phyloP scores from a whole-genome alignment of 495 filamentous ascomycete species.

The Aspergillus conjunctus region DNA sequence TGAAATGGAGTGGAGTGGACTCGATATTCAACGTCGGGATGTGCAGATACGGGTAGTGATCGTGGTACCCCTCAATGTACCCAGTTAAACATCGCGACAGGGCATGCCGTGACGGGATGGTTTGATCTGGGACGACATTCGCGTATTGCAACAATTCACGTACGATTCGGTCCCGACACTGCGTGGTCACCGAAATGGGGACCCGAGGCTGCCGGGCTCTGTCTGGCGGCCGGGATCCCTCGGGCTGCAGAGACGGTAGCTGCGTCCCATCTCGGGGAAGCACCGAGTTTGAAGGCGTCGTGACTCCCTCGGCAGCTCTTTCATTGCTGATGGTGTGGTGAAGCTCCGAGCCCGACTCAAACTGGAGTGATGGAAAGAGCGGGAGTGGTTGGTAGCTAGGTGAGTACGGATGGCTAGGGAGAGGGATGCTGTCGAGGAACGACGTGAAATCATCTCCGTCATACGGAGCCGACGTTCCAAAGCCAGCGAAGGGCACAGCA shows the following conservation, averaged over 20 bases:
- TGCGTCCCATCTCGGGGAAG: constrained; percentile 44
- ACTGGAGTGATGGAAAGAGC: constrained; percentile 39
- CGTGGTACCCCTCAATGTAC: constrained; percentile 67
- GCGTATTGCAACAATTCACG: constrained; percentile 29
- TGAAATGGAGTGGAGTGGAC: constrained; percentile 56
- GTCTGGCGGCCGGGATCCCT: constrained; percentile 34
- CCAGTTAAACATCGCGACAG: constrained; percentile 66
- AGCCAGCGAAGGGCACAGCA: constrained; percentile 32
- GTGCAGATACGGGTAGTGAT: constrained; percentile 70
- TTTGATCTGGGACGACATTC: constrained; percentile 42
- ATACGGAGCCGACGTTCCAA: constrained; percentile 26
- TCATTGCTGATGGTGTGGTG: constrained; percentile 29
- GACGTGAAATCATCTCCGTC: constrained; percentile 45
- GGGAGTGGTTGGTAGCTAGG: constrained; percentile 45
- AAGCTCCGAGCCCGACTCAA: constrained; percentile 36
- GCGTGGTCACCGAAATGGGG: constrained; percentile 39
- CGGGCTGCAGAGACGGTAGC: constrained; percentile 42
- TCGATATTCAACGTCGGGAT: constrained; percentile 61
- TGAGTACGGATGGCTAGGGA: constrained; percentile 45
- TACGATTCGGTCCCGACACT: constrained; percentile 40
- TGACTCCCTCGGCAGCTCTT: constrained; percentile 17
- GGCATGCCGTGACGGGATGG: constrained; percentile 58
- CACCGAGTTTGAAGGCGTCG: constrained; percentile 38
- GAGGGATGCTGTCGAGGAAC: constrained; percentile 44
- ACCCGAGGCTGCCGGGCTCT: constrained; percentile 35